Percentiles rank a stretch among this genome's conserved stretches.
phyloP scores from a whole-genome alignment of 768 basidiomycete genomes.

The Pleurotus cornucopiae region DNA sequence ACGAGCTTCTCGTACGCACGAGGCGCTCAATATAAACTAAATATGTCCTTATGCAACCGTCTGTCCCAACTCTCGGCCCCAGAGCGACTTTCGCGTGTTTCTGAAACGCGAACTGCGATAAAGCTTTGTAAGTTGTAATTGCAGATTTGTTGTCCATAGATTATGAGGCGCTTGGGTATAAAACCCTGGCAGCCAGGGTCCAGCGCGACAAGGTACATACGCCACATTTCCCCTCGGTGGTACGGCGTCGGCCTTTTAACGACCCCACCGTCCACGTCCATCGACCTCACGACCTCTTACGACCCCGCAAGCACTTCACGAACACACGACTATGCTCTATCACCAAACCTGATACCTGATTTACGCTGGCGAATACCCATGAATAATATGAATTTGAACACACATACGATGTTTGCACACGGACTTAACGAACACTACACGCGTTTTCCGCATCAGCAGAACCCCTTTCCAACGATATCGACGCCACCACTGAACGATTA shows the following conservation, averaged over 20 bases:
- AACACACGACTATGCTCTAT: too few species aligned
- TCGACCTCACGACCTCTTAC: neutral
- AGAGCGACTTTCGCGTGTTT: neutral
- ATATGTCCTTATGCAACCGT: neutral
- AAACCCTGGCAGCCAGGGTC: neutral
- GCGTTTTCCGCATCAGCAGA: slow-evolving; percentile 3
- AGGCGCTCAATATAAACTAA: neutral
- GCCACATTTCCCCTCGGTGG: neutral
- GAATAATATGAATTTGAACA: too few species aligned
- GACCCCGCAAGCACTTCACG: too few species aligned
- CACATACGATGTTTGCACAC: neutral
- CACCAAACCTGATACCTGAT: too few species aligned
- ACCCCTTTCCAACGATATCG: neutral
- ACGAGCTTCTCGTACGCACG: neutral
- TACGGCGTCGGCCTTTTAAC: neutral
- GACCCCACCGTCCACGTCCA: neutral
- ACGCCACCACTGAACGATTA: neutral
- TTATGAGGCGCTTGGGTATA: neutral
- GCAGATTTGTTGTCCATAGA: neutral
- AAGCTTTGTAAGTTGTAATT: neutral
- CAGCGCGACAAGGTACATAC: too few species aligned
- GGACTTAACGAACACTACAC: slow-evolving; percentile 3
- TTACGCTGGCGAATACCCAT: too few species aligned
- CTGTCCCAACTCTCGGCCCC: neutral
- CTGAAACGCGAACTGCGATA: too few species aligned